Evolutionary conservation across 305 asterid species (phyloP).

Genomic region (Striga hermonthica): DNA sequence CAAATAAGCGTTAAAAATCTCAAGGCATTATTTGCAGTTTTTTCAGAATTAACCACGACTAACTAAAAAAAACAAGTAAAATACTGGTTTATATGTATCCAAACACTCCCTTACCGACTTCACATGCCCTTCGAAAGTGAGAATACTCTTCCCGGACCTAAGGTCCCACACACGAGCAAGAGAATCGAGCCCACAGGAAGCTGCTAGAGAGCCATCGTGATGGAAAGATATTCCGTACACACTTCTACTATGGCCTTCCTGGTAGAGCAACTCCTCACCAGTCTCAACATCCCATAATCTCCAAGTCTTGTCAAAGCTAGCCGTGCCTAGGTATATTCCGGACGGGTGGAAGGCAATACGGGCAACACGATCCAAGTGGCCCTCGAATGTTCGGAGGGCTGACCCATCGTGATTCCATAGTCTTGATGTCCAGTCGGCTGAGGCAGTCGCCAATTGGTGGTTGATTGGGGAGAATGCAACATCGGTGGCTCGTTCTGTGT

Average conservation of each 20-base stretch:
- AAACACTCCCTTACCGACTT: slow-evolving; percentile 58
- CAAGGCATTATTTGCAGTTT: too few species aligned
- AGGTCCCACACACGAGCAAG: slow-evolving; percentile 98
- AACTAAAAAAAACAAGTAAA: slow-evolving; percentile 12
- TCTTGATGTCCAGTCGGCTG: slow-evolving; percentile 86
- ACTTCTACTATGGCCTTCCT: slow-evolving; percentile 98
- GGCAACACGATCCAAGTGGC: slow-evolving; percentile 92
- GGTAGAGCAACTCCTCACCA: slow-evolving; percentile 92
- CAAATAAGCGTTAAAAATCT: background rate
- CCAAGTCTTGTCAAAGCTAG: slow-evolving; percentile 95
- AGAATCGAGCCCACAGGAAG: slow-evolving; percentile 88
- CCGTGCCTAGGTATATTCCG: slow-evolving; percentile 86
- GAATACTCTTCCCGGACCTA: slow-evolving; percentile 85
- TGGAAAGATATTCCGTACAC: slow-evolving; percentile 84
- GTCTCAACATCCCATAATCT: slow-evolving; percentile 95
- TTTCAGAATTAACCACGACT: background rate
- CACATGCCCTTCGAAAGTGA: slow-evolving; percentile 87
- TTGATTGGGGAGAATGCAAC: slow-evolving; percentile 71
- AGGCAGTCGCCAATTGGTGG: slow-evolving; percentile 78
- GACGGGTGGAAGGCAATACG: slow-evolving; percentile 87
- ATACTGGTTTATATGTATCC: background rate
- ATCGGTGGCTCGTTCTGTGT: slow-evolving; percentile 86
- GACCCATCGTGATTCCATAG: slow-evolving; percentile 74
- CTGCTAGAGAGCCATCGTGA: slow-evolving; percentile 90
- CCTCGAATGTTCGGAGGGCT: slow-evolving; percentile 59